Percentiles rank a stretch among this genome's conserved stretches.
These are phyloP conservation scores for Telfairia occidentalis DNA, from an alignment of 331 rosid species.

Conservation along the genomic window DNA sequence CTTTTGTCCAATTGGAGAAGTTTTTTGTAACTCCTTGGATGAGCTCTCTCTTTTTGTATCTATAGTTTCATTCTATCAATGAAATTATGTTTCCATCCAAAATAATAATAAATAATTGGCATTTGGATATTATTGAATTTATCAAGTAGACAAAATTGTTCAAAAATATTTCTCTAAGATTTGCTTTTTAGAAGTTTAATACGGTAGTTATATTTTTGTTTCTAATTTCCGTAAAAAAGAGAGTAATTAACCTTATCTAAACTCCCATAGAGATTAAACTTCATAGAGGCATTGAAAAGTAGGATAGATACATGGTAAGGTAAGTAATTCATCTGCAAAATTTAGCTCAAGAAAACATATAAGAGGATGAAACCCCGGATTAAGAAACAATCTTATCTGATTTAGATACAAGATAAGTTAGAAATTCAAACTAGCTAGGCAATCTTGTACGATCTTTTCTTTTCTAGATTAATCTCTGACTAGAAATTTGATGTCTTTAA, in stretches of 20 bases:
- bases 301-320: not conserved
- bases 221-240: not conserved
- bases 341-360: not conserved
- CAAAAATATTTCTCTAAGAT: no score
- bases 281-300: not conserved
- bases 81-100: no score
- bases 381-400: not conserved
- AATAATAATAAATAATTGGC: no score
- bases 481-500: not conserved
- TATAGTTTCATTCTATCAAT: no score
- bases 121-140: not conserved
- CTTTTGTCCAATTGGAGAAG: no score
- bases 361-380: not conserved
- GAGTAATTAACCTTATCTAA: not conserved
- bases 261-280: not conserved
- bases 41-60: no score
- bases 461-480: not conserved
- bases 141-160: not conserved
- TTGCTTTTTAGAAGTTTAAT: not conserved
- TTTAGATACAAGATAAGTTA: not conserved
- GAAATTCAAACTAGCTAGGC: not conserved
- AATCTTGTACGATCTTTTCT: conserved; percentile 2
- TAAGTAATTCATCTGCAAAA: not conserved
- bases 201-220: not conserved
- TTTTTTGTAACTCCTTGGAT: no score